A percentile compares a stretch with the other conserved stretches of the same genome.
Evolutionary conservation across 805 yeast species (phyloP).

Genomic region (Candida insectalens): DNA sequence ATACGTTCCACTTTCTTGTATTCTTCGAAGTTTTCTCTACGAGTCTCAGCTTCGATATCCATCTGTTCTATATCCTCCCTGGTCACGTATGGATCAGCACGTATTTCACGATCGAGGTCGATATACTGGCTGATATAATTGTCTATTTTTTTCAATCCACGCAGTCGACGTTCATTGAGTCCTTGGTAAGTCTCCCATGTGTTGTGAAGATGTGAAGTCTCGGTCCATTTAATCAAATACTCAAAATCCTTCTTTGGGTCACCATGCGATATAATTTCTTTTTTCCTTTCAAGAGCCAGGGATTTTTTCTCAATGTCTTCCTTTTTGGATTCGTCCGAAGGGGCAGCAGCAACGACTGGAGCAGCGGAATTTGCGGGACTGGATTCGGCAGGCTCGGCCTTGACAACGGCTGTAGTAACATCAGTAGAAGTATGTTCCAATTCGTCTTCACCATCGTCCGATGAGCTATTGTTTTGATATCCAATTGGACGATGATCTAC

Average conservation of each 20-base stretch:
- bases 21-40: conserved; percentile 75
- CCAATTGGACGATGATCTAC: conserved; percentile 44
- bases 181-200: conserved; percentile 76
- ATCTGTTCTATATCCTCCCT: conserved; percentile 88
- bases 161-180: conserved; percentile 33
- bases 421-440: too few species aligned
- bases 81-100: conserved; percentile 74
- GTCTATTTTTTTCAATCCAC: conserved; percentile 81
- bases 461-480: conserved; percentile 6
- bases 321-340: conserved; percentile 6
- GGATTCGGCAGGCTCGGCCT: too few species aligned
- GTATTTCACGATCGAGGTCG: conserved; percentile 61
- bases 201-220: conserved; percentile 83
- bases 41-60: conserved; percentile 83
- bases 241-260: conserved; percentile 51
- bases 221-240: conserved; percentile 75
- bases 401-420: neutral
- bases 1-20: conserved; percentile 83
- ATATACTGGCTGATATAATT: conserved; percentile 80
- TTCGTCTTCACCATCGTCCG: conserved; percentile 7
- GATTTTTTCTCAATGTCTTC: conserved; percentile 14
- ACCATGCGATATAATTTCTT: conserved; percentile 14
- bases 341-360: too few species aligned
- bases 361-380: too few species aligned
- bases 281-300: too few species aligned